Evolutionary conservation across 768 basidiomycete genomes (phyloP).

Genomic region (Panaeolus cyanescens): DNA sequence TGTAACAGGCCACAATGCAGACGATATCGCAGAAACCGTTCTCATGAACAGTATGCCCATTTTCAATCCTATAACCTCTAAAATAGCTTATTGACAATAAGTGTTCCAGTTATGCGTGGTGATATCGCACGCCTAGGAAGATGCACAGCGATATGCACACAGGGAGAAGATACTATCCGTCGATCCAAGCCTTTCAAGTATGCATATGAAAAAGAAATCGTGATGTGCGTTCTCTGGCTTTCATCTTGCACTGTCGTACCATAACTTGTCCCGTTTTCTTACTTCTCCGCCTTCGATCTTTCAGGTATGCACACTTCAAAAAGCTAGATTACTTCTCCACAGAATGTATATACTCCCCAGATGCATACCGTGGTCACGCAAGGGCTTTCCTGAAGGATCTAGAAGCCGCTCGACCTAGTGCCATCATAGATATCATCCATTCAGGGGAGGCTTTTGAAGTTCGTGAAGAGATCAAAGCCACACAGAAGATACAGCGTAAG

Average conservation of each 20-base stretch:
- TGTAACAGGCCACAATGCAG: conserved; percentile 98
- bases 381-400: conserved; percentile 93
- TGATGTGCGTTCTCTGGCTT: conserved; percentile 65
- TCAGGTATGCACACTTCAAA: conserved; percentile 98
- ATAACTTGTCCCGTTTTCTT: conserved; percentile 1
- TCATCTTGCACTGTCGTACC: not conserved
- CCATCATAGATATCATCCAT: conserved; percentile 97
- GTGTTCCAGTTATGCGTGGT: conserved; percentile 87
- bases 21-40: conserved; percentile 98
- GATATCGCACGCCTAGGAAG: conserved; percentile 93
- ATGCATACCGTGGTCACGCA: conserved; percentile 97
- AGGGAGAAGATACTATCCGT: conserved; percentile 95
- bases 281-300: conserved; percentile 10
- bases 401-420: conserved; percentile 90
- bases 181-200: conserved; percentile 99
- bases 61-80: not conserved
- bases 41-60: conserved; percentile 90
- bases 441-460: conserved; percentile 93
- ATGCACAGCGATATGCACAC: conserved; percentile 93
- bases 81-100: conserved; percentile 9
- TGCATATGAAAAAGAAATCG: conserved; percentile 99
- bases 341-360: conserved; percentile 98
- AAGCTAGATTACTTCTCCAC: conserved; percentile 99
- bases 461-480: conserved; percentile 79
- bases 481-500: conserved; percentile 85